phyloP scores from a whole-genome alignment of 2,329 filamentous ascomycete species.

The Talaromyces sp. region DNA sequence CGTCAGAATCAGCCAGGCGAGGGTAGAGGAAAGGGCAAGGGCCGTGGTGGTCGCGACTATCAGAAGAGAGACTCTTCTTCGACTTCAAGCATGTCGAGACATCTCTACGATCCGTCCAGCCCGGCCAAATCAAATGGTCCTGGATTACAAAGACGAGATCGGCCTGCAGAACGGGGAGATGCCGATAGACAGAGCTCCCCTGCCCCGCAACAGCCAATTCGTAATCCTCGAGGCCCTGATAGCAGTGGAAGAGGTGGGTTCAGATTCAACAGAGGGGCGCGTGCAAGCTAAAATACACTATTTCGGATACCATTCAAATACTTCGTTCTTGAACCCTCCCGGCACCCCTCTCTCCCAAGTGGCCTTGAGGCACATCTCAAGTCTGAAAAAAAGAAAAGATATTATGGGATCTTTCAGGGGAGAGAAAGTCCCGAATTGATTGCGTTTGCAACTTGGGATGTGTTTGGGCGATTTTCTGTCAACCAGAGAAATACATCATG shows the following conservation, averaged over 20 bases:
- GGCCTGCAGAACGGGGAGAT: constrained; percentile 42
- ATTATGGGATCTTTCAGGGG: constrained; percentile 39
- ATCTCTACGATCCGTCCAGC: constrained; percentile 79
- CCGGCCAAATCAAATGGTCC: constrained; percentile 63
- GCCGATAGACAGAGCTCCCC: constrained; percentile 30
- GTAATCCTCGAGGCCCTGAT: constrained; percentile 78
- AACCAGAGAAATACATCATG: constrained; percentile 11
- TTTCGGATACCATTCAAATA: background rate
- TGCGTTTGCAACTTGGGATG: constrained; percentile 60
- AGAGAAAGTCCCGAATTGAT: constrained; percentile 60
- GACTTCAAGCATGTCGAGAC: constrained; percentile 47
- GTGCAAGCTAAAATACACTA: constrained; percentile 29
- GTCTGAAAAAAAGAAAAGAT: too few species aligned
- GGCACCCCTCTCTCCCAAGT: too few species aligned
- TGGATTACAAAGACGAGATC: constrained; percentile 49
- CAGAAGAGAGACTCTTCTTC: constrained; percentile 47
- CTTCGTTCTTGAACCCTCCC: background rate
- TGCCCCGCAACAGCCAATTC: constrained; percentile 62
- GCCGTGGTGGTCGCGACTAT: constrained; percentile 51
- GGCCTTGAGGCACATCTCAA: background rate
- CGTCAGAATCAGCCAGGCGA: constrained; percentile 38
- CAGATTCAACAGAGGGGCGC: constrained; percentile 71
- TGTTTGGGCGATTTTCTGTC: constrained; percentile 62
- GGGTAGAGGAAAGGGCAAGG: constrained; percentile 49
- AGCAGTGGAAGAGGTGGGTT: constrained; percentile 75